Percentiles rank a stretch among this genome's conserved stretches.
Conservation (phyloP, 345 rosid genomes). For the Passiflora organensis region DNA sequence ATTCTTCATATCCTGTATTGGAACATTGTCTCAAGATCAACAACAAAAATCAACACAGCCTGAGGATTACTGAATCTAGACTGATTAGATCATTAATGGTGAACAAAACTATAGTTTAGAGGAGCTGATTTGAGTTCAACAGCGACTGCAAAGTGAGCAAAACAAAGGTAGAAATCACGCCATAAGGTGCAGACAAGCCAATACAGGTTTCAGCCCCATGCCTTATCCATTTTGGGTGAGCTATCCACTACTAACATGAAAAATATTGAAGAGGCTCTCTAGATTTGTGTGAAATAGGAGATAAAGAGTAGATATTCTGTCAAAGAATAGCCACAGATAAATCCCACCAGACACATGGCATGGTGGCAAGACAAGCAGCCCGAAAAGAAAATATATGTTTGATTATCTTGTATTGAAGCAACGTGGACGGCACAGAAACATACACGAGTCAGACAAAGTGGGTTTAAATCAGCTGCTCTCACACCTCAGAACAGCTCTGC, state of each 20-base stretch:
- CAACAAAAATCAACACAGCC: not conserved
- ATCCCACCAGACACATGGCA: conserved; percentile 3
- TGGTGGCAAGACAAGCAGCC: conserved; percentile 2
- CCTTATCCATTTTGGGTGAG: too few relatives aligned
- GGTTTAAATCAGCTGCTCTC: not conserved
- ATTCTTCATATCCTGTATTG: not conserved
- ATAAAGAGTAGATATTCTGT: not conserved
- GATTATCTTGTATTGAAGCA: not conserved
- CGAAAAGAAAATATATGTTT: not conserved
- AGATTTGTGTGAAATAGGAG: not conserved
- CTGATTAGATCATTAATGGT: not conserved
- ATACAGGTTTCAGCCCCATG: not conserved
- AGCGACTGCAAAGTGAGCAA: not conserved
- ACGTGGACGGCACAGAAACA: not conserved
- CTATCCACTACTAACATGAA: not conserved
- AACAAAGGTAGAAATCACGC: conserved; percentile 5
- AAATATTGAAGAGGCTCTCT: not conserved
- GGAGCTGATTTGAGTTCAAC: not conserved
- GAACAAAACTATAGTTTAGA: not conserved
- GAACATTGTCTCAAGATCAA: too few relatives aligned
- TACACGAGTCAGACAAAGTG: not conserved
- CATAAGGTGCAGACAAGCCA: not conserved
- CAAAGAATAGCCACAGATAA: not conserved
- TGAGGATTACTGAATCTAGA: not conserved
- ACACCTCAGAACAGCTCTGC: not conserved